Evolutionary conservation across 2,329 filamentous ascomycete genomes (phyloP).

Genomic region (Thyridium curvatum): DNA sequence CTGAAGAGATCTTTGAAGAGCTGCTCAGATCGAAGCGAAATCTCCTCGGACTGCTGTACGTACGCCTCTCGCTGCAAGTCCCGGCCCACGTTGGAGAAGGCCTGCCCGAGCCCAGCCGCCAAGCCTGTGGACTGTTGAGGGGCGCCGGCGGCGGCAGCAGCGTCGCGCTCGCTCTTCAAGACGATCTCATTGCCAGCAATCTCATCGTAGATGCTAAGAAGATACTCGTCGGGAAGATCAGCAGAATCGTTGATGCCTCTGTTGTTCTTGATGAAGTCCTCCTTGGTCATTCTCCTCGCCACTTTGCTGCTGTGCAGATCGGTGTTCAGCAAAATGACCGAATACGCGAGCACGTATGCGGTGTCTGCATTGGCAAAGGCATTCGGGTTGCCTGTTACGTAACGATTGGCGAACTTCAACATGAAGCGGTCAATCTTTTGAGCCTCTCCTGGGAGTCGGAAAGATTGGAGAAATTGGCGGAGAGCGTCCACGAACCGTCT

Average conservation of each 20-base stretch:
- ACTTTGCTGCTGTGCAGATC: constrained; percentile 91
- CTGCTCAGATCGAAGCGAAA: constrained; percentile 66
- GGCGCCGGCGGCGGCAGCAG: constrained; percentile 72
- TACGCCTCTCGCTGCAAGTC: constrained; percentile 92
- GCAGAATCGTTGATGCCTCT: constrained; percentile 95
- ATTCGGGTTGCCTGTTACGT: constrained; percentile 90
- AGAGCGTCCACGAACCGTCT: constrained; percentile 89
- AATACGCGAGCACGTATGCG: constrained; percentile 92
- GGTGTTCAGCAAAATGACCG: constrained; percentile 93
- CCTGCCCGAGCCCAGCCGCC: constrained; percentile 78
- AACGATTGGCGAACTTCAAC: constrained; percentile 97
- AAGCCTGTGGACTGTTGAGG: constrained; percentile 58
- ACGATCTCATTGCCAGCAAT: constrained; percentile 91
- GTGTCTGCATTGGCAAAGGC: constrained; percentile 98
- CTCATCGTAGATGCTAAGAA: constrained; percentile 84
- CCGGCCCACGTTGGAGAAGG: constrained; percentile 83
- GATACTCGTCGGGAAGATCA: constrained; percentile 88
- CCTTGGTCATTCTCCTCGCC: constrained; percentile 79
- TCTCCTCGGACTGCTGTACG: constrained; percentile 91
- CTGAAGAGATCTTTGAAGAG: constrained; percentile 90
- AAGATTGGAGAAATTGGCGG: constrained; percentile 86
- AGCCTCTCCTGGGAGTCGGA: constrained; percentile 89
- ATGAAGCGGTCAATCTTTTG: constrained; percentile 99
- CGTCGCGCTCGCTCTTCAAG: constrained; percentile 83
- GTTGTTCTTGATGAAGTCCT: constrained; percentile 99